Evolutionary conservation across 179 eudicot species (phyloP).

Genomic region (Kewa caespitosa): DNA sequence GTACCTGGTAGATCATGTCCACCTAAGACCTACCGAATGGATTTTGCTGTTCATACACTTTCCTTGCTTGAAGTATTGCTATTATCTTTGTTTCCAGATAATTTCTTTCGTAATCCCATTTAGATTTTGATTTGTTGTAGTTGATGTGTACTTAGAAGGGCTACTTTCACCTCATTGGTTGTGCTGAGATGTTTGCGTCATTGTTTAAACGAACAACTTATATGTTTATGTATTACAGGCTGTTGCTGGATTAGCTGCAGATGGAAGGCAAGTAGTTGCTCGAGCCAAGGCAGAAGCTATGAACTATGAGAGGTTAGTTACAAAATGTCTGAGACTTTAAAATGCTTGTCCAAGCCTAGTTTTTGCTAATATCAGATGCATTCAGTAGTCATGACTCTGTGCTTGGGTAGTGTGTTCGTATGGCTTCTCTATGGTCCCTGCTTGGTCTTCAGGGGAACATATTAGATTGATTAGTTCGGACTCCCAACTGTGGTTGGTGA

Average conservation of each 20-base stretch:
- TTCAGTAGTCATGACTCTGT: background rate
- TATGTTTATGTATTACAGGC: conserved; percentile 41
- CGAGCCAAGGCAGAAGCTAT: conserved; percentile 88
- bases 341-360: background rate
- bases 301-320: conserved; percentile 71
- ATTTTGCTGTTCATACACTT: background rate
- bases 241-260: conserved; percentile 95
- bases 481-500: background rate
- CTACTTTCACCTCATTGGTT: background rate
- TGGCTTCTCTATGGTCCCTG: background rate
- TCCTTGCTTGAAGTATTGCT: background rate
- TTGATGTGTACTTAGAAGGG: background rate
- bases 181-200: background rate
- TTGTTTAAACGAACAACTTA: background rate
- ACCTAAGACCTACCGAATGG: too few relatives aligned
- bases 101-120: background rate
- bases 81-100: background rate
- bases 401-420: background rate
- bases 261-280: conserved; percentile 91
- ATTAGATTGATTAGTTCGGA: background rate
- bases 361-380: background rate
- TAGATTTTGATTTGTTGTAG: background rate
- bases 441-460: too few relatives aligned
- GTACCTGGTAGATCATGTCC: too few relatives aligned
- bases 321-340: background rate